Conservation (phyloP, 495 filamentous ascomycete genomes). For the Margaritispora aquatica region DNA sequence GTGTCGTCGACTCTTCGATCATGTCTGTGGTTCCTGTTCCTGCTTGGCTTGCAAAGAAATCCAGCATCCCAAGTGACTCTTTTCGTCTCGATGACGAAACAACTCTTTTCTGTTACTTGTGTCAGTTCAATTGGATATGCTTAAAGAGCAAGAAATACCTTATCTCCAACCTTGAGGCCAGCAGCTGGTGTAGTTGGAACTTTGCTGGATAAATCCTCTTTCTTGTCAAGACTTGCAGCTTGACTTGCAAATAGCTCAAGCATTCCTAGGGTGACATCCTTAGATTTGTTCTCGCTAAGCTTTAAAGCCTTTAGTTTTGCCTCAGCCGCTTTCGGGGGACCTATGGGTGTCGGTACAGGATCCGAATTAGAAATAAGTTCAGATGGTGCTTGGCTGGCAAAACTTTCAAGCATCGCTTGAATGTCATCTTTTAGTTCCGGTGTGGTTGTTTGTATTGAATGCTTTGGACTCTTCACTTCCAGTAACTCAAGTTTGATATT, state of each 20-base stretch:
- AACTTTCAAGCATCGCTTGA: neutral
- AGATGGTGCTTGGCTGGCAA: neutral
- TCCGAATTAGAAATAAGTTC: neutral
- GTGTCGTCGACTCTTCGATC: too few species aligned
- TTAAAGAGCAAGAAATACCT: neutral
- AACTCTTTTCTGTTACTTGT: neutral
- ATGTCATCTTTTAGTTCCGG: neutral
- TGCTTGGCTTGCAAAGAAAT: neutral
- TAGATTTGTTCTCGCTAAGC: neutral
- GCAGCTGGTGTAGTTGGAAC: neutral
- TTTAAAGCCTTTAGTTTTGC: too few species aligned
- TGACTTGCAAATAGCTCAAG: neutral
- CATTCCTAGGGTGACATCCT: neutral
- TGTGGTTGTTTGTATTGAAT: neutral
- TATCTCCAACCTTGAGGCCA: neutral
- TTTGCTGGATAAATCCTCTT: neutral
- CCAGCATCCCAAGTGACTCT: neutral
- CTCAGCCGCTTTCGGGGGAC: too few species aligned
- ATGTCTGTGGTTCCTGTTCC: neutral
- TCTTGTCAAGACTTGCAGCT: neutral
- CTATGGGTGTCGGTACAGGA: too few species aligned
- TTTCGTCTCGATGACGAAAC: neutral
- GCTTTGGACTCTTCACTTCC: neutral
- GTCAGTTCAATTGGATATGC: neutral
- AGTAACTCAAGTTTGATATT: neutral